phyloP scores from a whole-genome alignment of 441 rosid species.

The Macaranga tanarius region DNA sequence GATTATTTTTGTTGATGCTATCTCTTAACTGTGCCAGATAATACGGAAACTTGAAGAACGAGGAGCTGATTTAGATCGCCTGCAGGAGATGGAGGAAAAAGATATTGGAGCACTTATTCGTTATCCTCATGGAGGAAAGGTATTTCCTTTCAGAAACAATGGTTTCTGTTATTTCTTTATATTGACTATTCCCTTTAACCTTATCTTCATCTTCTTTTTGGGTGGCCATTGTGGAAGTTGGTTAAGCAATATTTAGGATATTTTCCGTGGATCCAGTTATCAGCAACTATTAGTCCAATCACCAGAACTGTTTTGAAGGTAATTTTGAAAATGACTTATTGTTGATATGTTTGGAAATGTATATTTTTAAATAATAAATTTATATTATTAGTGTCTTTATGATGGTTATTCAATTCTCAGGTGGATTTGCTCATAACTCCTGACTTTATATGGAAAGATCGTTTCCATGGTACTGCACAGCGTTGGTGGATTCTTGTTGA shows the following conservation, averaged over 20 bases:
- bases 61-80: slow-evolving; percentile 80
- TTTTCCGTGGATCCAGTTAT: slow-evolving; percentile 80
- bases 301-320: slow-evolving; percentile 99
- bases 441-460: slow-evolving; percentile 94
- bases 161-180: background rate
- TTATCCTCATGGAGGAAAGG: slow-evolving; percentile 96
- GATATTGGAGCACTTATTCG: slow-evolving; percentile 95
- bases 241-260: slow-evolving; percentile 88
- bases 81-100: slow-evolving; percentile 95
- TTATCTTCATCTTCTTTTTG: slow-evolving; percentile 22
- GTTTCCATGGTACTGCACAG: slow-evolving; percentile 84
- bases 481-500: slow-evolving; percentile 99
- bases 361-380: slow-evolving; percentile 12
- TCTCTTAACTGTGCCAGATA: slow-evolving; percentile 49
- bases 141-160: slow-evolving; percentile 22
- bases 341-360: slow-evolving; percentile 8
- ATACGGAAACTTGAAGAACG: slow-evolving; percentile 98
- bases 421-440: slow-evolving; percentile 89
- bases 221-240: slow-evolving; percentile 47
- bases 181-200: background rate
- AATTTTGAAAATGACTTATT: slow-evolving; percentile 23
- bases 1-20: slow-evolving; percentile 20
- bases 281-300: slow-evolving; percentile 96
- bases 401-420: slow-evolving; percentile 40
- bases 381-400: slow-evolving; percentile 4